phyloP scores from a whole-genome alignment of 169 alveolate genomes.

The Cryptosporidium bovis region DNA sequence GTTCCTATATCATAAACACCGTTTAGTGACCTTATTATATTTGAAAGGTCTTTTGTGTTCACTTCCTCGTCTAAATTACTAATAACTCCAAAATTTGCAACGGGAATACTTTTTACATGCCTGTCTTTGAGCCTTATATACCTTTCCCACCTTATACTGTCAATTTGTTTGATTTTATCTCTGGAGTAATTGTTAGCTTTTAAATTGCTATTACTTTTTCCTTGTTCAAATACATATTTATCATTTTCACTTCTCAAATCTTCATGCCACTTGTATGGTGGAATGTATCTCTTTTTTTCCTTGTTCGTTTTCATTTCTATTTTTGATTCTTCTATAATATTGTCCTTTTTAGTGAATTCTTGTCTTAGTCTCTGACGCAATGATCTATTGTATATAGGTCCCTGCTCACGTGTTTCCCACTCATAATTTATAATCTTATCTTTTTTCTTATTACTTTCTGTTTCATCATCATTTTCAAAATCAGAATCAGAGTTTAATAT shows the following conservation, averaged over 20 bases:
- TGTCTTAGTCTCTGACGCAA: slow-evolving; percentile 1
- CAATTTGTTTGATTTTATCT: background rate
- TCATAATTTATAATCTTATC: slow-evolving; percentile 1
- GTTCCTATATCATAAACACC: slow-evolving; percentile 26
- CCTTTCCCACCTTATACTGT: slow-evolving; percentile 50
- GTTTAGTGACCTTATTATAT: slow-evolving; percentile 12
- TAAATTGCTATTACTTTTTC: background rate
- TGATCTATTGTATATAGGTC: slow-evolving; percentile 41
- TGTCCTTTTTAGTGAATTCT: slow-evolving; percentile 2
- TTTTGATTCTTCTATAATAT: background rate
- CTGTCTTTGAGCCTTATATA: slow-evolving; percentile 55
- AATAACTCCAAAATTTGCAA: slow-evolving; percentile 29
- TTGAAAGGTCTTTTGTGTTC: background rate
- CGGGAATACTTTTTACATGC: slow-evolving; percentile 45
- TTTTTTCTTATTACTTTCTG: background rate
- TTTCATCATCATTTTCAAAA: background rate
- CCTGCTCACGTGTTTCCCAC: slow-evolving; percentile 73
- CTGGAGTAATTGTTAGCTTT: background rate
- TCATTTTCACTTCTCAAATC: slow-evolving; percentile 35
- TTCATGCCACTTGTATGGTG: slow-evolving; percentile 74
- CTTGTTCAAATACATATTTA: background rate
- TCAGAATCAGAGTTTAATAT: background rate
- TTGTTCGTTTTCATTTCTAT: background rate
- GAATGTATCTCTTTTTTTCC: slow-evolving; percentile 9
- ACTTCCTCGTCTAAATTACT: slow-evolving; percentile 9